Evolutionary conservation across 2,329 filamentous ascomycete species (phyloP).

Genomic region (Colletotrichum echinochloae): DNA sequence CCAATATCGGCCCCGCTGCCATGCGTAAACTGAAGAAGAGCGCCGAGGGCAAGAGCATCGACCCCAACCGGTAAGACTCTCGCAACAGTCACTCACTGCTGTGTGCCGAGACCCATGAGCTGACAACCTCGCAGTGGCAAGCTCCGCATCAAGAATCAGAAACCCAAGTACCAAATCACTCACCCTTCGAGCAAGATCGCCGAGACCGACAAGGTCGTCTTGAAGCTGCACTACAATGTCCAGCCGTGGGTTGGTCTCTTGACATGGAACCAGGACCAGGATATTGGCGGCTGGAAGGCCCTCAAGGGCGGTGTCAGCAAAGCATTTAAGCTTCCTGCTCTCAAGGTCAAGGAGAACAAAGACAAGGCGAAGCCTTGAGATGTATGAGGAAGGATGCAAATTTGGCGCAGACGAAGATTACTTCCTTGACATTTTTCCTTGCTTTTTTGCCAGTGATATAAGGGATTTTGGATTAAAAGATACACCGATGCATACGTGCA

Average conservation of each 20-base stretch:
- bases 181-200: constrained; percentile 86
- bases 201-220: constrained; percentile 76
- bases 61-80: constrained; percentile 64
- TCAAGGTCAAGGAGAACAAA: constrained; percentile 73
- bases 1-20: constrained; percentile 69
- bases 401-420: neutral
- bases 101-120: constrained; percentile 36
- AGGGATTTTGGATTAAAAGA: neutral
- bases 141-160: constrained; percentile 83
- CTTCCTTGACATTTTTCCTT: neutral
- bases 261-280: constrained; percentile 78
- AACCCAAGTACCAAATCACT: constrained; percentile 97
- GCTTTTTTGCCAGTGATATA: neutral
- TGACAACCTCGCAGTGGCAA: constrained; percentile 67
- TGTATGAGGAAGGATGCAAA: neutral
- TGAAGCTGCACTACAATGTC: constrained; percentile 93
- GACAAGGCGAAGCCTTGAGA: constrained; percentile 45
- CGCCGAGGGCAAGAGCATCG: constrained; percentile 69
- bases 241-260: constrained; percentile 95
- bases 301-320: constrained; percentile 74
- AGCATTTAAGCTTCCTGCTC: constrained; percentile 71
- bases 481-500: neutral
- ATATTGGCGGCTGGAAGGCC: constrained; percentile 73
- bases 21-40: constrained; percentile 73
- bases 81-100: neutral